These are phyloP conservation scores for Andalucia godoyi DNA, from an alignment of 78 protist genomes.

Conservation along the genomic window DNA sequence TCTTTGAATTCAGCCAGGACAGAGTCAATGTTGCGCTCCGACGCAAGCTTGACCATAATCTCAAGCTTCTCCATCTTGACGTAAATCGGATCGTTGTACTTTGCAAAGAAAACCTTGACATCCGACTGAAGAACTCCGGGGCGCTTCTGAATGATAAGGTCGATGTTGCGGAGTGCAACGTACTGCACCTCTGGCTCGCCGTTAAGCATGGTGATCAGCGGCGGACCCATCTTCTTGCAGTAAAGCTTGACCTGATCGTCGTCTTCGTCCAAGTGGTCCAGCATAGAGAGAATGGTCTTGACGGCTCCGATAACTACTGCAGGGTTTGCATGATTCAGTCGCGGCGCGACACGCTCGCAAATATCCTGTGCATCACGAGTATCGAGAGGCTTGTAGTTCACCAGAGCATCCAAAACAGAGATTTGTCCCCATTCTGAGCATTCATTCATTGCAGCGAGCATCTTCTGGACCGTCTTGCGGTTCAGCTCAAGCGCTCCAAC, in stretches of 20 bases:
- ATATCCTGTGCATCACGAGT: constrained; percentile 63
- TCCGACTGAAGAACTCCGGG: constrained; percentile 79
- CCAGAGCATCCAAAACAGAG: constrained; percentile 87
- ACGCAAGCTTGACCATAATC: constrained; percentile 84
- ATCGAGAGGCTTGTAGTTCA: constrained; percentile 41
- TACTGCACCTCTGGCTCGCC: constrained; percentile 93
- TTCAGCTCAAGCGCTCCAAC: constrained; percentile 60
- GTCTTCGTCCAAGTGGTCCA: neutral
- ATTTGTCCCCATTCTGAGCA: constrained; percentile 97
- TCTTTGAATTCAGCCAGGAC: constrained; percentile 90
- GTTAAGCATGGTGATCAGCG: constrained; percentile 78
- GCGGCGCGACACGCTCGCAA: constrained; percentile 90
- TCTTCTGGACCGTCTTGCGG: neutral
- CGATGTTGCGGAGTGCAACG: constrained; percentile 95
- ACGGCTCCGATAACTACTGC: constrained; percentile 94
- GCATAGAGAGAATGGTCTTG: constrained; percentile 28
- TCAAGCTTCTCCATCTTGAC: constrained; percentile 99
- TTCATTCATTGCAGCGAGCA: constrained; percentile 61
- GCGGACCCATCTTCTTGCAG: constrained; percentile 71
- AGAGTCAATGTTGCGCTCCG: constrained; percentile 69
- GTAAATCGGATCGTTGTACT: constrained; percentile 98
- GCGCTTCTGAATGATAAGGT: constrained; percentile 77
- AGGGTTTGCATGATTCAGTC: constrained; percentile 90
- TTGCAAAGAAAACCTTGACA: constrained; percentile 89
- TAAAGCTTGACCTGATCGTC: neutral